These are phyloP conservation scores for Puccinia polysora DNA, from an alignment of 1,284 basidiomycete species.

Conservation along the genomic window DNA sequence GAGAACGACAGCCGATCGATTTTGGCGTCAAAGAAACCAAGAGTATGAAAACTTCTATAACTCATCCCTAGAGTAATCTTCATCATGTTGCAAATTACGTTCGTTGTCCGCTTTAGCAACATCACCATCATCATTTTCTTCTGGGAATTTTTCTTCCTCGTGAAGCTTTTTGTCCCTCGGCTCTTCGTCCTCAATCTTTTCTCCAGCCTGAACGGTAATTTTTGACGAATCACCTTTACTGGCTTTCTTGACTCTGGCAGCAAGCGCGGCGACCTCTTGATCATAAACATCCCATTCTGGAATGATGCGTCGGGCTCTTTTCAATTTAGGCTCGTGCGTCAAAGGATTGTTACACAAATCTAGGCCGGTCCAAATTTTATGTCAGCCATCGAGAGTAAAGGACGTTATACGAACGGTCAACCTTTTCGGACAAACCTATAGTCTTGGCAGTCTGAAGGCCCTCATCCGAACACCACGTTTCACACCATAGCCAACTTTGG, in stretches of 20 bases:
- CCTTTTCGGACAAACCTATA: slow-evolving; percentile 63
- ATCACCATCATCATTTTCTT: too few species aligned
- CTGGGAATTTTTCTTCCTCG: too few species aligned
- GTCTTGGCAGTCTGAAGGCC: slow-evolving; percentile 74
- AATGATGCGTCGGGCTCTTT: slow-evolving; percentile 77
- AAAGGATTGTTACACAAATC: slow-evolving; percentile 54
- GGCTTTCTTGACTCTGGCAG: slow-evolving; percentile 48
- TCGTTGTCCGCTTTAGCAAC: too few species aligned
- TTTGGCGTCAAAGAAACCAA: too few species aligned
- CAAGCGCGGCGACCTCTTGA: slow-evolving; percentile 53
- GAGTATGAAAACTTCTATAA: too few species aligned
- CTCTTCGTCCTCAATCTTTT: slow-evolving; percentile 16
- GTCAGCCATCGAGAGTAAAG: too few species aligned
- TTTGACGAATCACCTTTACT: background rate
- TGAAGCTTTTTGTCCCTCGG: too few species aligned
- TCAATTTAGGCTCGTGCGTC: slow-evolving; percentile 75
- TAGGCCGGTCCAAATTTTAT: slow-evolving; percentile 47
- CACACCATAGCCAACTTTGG: slow-evolving; percentile 85
- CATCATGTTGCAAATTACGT: too few species aligned
- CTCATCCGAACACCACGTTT: slow-evolving; percentile 69
- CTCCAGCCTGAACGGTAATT: slow-evolving; percentile 19
- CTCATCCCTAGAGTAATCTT: too few species aligned
- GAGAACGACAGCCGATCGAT: too few species aligned
- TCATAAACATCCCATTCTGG: slow-evolving; percentile 97
- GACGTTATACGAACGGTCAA: background rate